These are phyloP conservation scores for Lophiostoma macrostomum DNA, from an alignment of 495 filamentous ascomycete species.

Conservation along the genomic window DNA sequence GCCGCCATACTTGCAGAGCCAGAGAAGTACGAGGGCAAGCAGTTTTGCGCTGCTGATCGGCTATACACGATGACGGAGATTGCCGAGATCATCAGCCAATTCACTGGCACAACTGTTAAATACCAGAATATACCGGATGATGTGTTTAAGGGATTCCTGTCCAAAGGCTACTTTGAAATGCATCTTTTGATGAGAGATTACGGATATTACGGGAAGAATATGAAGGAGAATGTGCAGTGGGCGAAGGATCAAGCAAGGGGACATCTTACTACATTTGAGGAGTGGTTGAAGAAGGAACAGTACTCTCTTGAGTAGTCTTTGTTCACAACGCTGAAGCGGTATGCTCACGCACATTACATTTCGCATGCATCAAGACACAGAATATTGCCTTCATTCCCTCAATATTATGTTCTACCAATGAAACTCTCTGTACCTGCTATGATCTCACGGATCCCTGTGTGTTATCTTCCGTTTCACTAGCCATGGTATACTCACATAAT, in stretches of 20 bases:
- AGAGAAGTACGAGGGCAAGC: conserved; percentile 41
- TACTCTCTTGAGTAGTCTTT: not conserved
- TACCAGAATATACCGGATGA: conserved; percentile 48
- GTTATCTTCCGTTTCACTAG: too few relatives aligned
- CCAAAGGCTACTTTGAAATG: conserved; percentile 51
- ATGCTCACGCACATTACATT: too few relatives aligned
- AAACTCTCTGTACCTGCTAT: too few relatives aligned
- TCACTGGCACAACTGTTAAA: conserved; percentile 36
- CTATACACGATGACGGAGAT: conserved; percentile 50
- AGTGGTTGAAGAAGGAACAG: conserved; percentile 14
- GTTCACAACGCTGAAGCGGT: too few relatives aligned
- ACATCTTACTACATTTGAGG: conserved; percentile 10
- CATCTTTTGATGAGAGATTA: conserved; percentile 36
- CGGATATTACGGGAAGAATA: conserved; percentile 25
- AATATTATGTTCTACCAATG: too few relatives aligned
- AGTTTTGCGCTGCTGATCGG: conserved; percentile 12
- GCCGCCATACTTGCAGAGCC: conserved; percentile 48
- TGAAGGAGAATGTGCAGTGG: conserved; percentile 18
- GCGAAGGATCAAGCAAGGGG: conserved; percentile 7
- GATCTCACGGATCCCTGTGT: too few relatives aligned
- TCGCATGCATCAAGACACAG: too few relatives aligned
- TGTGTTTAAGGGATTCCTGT: conserved; percentile 48
- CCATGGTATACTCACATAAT: too few relatives aligned
- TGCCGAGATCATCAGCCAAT: conserved; percentile 48
- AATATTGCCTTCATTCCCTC: too few relatives aligned